A percentile compares a stretch with the other conserved stretches of the same genome.
phyloP scores from a whole-genome alignment of 2,329 filamentous ascomycete genomes.

The Aspergillus sp. region DNA sequence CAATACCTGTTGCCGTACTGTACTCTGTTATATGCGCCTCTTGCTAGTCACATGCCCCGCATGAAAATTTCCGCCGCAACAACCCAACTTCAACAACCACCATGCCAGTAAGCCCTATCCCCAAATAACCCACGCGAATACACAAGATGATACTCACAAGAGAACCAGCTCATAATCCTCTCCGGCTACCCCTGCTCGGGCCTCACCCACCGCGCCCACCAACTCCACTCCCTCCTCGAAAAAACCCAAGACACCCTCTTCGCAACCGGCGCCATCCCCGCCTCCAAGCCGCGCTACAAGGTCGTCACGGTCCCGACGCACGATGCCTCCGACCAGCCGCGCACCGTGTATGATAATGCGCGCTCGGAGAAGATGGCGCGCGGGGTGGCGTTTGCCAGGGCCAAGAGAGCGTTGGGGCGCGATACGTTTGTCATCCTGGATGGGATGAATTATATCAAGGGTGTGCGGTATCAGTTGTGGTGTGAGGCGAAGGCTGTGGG shows the following conservation, averaged over 20 bases:
- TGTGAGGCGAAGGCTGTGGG: conserved; percentile 58
- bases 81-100: conserved; percentile 14
- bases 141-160: background rate
- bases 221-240: conserved; percentile 47
- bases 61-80: background rate
- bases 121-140: background rate
- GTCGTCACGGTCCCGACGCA: conserved; percentile 34
- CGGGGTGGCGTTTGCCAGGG: conserved; percentile 52
- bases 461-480: conserved; percentile 59
- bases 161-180: conserved; percentile 49
- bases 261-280: conserved; percentile 20
- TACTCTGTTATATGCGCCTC: background rate
- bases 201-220: conserved; percentile 52
- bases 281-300: conserved; percentile 40
- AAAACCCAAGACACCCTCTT: conserved; percentile 41
- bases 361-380: conserved; percentile 56
- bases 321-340: conserved; percentile 32
- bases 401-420: conserved; percentile 50
- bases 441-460: conserved; percentile 61
- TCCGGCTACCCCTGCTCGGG: conserved; percentile 58
- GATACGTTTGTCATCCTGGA: conserved; percentile 57
- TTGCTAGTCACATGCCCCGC: background rate
- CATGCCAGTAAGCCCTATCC: conserved; percentile 19
- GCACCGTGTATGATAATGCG: conserved; percentile 49
- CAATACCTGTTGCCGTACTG: background rate